These are phyloP conservation scores for Gaertneriomyces sp. DNA, from an alignment of 192 early-diverging fungal species.

Conservation along the genomic window DNA sequence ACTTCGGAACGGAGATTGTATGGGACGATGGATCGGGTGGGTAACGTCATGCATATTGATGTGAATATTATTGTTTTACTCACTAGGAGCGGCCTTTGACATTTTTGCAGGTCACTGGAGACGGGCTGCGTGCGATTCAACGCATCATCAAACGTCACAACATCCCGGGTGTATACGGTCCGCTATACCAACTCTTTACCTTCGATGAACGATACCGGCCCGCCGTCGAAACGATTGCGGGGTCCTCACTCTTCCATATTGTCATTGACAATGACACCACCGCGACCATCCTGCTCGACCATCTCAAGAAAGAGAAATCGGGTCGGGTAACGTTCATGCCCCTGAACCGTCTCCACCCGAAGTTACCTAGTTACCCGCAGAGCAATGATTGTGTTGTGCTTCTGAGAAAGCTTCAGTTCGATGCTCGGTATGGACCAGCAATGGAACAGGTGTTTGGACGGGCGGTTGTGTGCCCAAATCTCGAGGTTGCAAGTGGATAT, in stretches of 20 bases:
- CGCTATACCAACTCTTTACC: conserved; percentile 88
- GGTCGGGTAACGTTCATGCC: conserved; percentile 97
- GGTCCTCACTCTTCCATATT: conserved; percentile 86
- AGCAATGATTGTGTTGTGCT: conserved; percentile 71
- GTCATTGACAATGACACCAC: conserved; percentile 95
- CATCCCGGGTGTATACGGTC: conserved; percentile 78
- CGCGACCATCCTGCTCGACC: conserved; percentile 67
- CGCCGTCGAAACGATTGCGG: conserved; percentile 87
- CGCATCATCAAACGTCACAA: conserved; percentile 61
- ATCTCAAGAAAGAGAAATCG: conserved; percentile 51
- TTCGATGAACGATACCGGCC: conserved; percentile 77
- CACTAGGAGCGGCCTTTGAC: not conserved
- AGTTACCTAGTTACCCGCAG: conserved; percentile 48
- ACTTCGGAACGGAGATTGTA: conserved; percentile 69
- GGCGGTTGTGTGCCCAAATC: conserved; percentile 77
- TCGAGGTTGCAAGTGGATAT: conserved; percentile 77
- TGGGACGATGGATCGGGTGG: conserved; percentile 74
- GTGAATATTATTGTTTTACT: too few species aligned
- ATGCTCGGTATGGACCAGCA: conserved; percentile 65
- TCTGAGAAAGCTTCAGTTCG: conserved; percentile 72
- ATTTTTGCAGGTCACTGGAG: conserved; percentile 59
- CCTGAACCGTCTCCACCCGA: conserved; percentile 76
- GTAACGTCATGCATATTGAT: not conserved
- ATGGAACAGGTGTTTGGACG: conserved; percentile 91
- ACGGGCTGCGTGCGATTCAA: conserved; percentile 71